Percentiles rank a stretch among this genome's conserved stretches.
Evolutionary conservation across 345 rosid genomes (phyloP).

Genomic region (Aurinia saxatilis): DNA sequence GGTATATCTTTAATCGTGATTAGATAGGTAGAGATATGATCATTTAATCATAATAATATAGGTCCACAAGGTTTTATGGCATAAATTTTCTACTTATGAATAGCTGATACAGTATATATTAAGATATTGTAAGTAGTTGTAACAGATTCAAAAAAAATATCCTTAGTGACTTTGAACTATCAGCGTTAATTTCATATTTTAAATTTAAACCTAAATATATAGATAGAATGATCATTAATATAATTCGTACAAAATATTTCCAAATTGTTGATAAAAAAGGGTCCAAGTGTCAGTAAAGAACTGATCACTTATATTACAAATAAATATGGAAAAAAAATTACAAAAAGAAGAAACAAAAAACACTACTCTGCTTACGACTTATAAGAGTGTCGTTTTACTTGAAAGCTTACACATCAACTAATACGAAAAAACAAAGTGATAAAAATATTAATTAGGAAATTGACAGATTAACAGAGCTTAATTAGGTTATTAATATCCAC

Average conservation of each 20-base stretch:
- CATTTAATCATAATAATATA: too few species aligned
- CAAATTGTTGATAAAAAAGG: neutral
- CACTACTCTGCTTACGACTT: neutral
- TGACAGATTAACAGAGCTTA: constrained; percentile 19
- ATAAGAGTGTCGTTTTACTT: neutral
- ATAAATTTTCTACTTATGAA: neutral
- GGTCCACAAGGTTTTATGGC: too few species aligned
- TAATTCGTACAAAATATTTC: neutral
- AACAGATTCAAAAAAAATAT: neutral
- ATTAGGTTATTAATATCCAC: neutral
- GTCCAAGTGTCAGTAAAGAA: neutral
- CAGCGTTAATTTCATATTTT: neutral
- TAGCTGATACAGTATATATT: too few species aligned
- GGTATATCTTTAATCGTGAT: too few species aligned
- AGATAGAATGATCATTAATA: neutral
- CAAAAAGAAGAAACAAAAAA: neutral
- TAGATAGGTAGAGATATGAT: too few species aligned
- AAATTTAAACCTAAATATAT: neutral
- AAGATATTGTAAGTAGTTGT: neutral
- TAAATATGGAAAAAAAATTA: neutral
- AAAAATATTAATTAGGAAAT: constrained; percentile 4
- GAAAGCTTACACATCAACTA: constrained; percentile 25
- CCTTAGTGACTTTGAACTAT: neutral
- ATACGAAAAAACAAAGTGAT: neutral
- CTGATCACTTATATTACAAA: neutral